Percentiles rank a stretch among this genome's conserved stretches.
These are phyloP conservation scores for Cutaneotrichosporon curvatum DNA, from an alignment of 1,284 basidiomycete genomes.

Conservation along the genomic window DNA sequence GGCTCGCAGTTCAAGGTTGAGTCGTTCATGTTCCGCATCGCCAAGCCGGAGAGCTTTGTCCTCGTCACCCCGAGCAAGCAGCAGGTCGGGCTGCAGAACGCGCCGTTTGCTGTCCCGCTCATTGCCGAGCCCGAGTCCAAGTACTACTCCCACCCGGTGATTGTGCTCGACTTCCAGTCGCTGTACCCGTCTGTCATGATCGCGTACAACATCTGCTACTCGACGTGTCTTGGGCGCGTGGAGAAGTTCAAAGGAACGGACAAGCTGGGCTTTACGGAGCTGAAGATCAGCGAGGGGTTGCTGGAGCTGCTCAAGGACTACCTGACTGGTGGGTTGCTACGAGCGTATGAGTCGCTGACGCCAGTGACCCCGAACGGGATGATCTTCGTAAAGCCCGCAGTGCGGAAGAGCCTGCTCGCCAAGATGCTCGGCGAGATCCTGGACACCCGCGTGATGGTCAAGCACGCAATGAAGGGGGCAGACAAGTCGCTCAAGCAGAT, in stretches of 20 bases:
- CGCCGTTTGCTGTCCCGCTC: slow-evolving; percentile 80
- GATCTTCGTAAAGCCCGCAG: slow-evolving; percentile 78
- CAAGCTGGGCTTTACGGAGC: slow-evolving; percentile 73
- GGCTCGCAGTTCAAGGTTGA: slow-evolving; percentile 99
- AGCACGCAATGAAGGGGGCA: slow-evolving; percentile 80
- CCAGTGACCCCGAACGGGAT: slow-evolving; percentile 90
- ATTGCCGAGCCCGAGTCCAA: slow-evolving; percentile 91
- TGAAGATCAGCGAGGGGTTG: slow-evolving; percentile 64
- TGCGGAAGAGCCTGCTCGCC: slow-evolving; percentile 75
- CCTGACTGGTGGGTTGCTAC: slow-evolving; percentile 59
- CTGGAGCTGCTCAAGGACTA: slow-evolving; percentile 64
- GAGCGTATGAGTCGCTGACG: slow-evolving; percentile 7
- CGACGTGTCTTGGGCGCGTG: slow-evolving; percentile 88
- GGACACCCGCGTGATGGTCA: slow-evolving; percentile 97
- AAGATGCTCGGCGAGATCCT: slow-evolving; percentile 90
- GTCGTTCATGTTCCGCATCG: slow-evolving; percentile 94
- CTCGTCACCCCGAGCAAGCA: slow-evolving; percentile 76
- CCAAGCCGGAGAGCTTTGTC: slow-evolving; percentile 92
- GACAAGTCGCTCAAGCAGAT: slow-evolving; percentile 64
- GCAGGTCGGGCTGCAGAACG: slow-evolving; percentile 92
- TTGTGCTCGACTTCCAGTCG: slow-evolving; percentile 92
- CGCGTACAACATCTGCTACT: slow-evolving; percentile 95
- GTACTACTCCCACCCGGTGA: slow-evolving; percentile 83
- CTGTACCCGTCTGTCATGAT: slow-evolving; percentile 98
- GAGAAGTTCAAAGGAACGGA: slow-evolving; percentile 74